Base-by-base conservation (phyloP, 768 basidiomycete species). In the Tylopilus subfusipes region DNA sequence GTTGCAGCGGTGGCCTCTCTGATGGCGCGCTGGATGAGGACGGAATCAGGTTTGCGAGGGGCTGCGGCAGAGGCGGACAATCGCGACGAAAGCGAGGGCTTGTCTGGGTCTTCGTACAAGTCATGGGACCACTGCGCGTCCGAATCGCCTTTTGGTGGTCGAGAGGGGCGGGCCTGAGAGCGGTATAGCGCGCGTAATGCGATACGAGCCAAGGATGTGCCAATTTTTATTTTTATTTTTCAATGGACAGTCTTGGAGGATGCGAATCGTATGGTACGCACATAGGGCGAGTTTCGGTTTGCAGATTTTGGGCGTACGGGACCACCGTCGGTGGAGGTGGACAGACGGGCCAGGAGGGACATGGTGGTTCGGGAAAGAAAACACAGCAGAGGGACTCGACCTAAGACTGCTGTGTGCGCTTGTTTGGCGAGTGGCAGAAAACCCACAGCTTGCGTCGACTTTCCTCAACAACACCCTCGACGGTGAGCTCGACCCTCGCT, bases 61-160 rank as follows among this genome's bases (percentile, higher is more conserved):
- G 50, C 72, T 60, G 53, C 67, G 45, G 52, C 80, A 70, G 46
- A 75, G 67, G 57, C 71, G 43, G 62, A 76, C 47, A 89, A 68
- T 30, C 88, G 82, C 21, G 84, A 75, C 27, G 80, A 80, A 52
- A 88, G 80, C 2, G 73, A 70, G 1, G 71, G 71, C 14, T 82
- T 82, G 66, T 82, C 81, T 60, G 80, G 78, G 9, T 75, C 70
- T 53, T 86, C 83, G 60, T 72, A 90, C 50, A 89, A 69, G 68
- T 90, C 88, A 62, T 90, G 88, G 38, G 84, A 77, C 88, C 88
- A 90, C 38, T 74, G 75, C 19, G 78, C 75, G 58, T 90, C 82
- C 38, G 82, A 64, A 63, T 89, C 81, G 66, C 85, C 84, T 65
- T 85, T 87, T 30, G 84, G 77, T 36, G 78, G 69, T 46, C 84